These are phyloP conservation scores for Asclepias syriaca DNA, from an alignment of 257 asterid species.

Conservation along the genomic window DNA sequence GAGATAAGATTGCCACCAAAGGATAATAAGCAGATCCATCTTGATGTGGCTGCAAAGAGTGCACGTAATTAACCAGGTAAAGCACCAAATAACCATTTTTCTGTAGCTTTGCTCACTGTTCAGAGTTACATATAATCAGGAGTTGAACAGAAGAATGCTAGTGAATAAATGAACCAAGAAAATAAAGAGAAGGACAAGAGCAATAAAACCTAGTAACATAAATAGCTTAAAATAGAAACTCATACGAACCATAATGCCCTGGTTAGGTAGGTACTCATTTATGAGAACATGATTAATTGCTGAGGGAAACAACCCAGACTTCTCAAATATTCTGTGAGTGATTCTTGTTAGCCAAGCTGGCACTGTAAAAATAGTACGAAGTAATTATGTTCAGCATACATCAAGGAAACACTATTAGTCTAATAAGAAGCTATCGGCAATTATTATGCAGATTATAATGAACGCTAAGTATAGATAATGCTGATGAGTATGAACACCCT, in stretches of 20 bases:
- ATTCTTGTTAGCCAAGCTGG: slow-evolving; percentile 73
- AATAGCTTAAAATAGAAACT: background rate
- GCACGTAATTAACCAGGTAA: background rate
- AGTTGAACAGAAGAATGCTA: background rate
- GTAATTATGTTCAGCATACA: background rate
- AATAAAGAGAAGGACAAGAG: background rate
- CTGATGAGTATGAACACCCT: background rate
- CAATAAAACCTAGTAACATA: background rate
- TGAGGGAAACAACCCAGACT: slow-evolving; percentile 65
- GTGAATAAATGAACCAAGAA: slow-evolving; percentile 5
- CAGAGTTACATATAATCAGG: background rate
- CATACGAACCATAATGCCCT: slow-evolving; percentile 81
- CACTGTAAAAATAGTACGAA: slow-evolving; percentile 49
- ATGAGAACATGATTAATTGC: slow-evolving; percentile 89
- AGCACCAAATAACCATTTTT: background rate
- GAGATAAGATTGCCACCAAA: slow-evolving; percentile 89
- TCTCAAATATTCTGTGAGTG: slow-evolving; percentile 52
- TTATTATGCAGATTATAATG: background rate
- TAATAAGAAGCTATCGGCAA: background rate
- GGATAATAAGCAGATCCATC: slow-evolving; percentile 94
- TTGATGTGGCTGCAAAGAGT: slow-evolving; percentile 66
- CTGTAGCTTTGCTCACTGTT: background rate
- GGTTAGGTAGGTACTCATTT: slow-evolving; percentile 82
- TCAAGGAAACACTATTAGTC: background rate
- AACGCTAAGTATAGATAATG: background rate